These are phyloP conservation scores for Phytopythium oedochilum DNA, from an alignment of 352 stramenopile genomes.

Conservation along the genomic window DNA sequence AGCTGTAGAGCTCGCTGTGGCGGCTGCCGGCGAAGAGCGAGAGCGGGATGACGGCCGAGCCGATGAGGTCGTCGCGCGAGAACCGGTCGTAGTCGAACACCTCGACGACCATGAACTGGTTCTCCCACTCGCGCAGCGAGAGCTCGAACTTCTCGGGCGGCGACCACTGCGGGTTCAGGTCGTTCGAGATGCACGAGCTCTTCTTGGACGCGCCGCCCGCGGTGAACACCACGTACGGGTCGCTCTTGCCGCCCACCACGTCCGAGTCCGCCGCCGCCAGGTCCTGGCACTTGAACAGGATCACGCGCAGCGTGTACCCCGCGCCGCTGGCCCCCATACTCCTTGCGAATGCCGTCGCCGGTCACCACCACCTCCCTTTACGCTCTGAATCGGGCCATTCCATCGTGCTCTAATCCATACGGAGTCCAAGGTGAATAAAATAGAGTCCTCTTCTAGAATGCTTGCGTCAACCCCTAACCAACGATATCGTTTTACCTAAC, in stretches of 20 bases:
- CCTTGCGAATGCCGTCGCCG: neutral
- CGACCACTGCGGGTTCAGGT: slow-evolving; percentile 64
- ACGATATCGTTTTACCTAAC: too few relatives aligned
- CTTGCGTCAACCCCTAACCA: too few relatives aligned
- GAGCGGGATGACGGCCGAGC: slow-evolving; percentile 59
- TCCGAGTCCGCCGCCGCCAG: slow-evolving; percentile 42
- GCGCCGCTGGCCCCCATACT: neutral
- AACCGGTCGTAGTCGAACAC: slow-evolving; percentile 75
- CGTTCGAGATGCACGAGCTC: slow-evolving; percentile 61
- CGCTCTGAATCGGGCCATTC: too few relatives aligned
- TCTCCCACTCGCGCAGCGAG: slow-evolving; percentile 50
- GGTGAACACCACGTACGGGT: slow-evolving; percentile 70
- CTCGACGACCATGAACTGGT: slow-evolving; percentile 56
- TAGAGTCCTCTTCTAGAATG: too few relatives aligned
- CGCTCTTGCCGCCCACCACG: slow-evolving; percentile 60
- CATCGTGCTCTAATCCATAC: too few relatives aligned
- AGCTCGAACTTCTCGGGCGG: slow-evolving; percentile 77
- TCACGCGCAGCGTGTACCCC: slow-evolving; percentile 37
- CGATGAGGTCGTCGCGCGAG: slow-evolving; percentile 66
- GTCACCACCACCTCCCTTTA: too few relatives aligned
- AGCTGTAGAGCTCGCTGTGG: slow-evolving; percentile 64
- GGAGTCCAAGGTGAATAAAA: too few relatives aligned
- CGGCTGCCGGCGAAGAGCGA: slow-evolving; percentile 50
- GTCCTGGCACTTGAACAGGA: slow-evolving; percentile 64
- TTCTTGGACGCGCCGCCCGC: slow-evolving; percentile 42